A percentile compares a stretch with the other conserved stretches of the same genome.
Conservation (phyloP, 352 stramenopile genomes). For the Phytopythium oedochilum region DNA sequence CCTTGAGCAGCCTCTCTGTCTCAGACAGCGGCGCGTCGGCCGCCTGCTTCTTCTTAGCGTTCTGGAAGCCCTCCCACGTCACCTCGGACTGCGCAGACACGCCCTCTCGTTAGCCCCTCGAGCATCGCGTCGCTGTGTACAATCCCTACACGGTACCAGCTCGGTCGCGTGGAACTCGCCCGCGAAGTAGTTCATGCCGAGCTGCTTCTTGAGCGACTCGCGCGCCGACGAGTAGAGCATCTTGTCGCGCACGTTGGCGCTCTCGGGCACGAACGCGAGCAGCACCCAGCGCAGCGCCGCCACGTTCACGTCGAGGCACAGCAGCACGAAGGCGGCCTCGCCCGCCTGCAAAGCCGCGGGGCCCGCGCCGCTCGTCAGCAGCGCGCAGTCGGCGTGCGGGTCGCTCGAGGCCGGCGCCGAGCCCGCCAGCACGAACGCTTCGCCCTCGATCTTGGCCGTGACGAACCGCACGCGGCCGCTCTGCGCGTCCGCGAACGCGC, state of each 20-base stretch:
- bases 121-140: not conserved
- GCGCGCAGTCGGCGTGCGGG: constrained; percentile 33
- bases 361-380: constrained; percentile 11
- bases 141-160: constrained; percentile 17
- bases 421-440: constrained; percentile 56
- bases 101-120: not conserved
- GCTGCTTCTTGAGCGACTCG: constrained; percentile 88
- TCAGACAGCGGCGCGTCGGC: constrained; percentile 82
- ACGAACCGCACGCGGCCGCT: constrained; percentile 62
- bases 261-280: constrained; percentile 75
- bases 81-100: constrained; percentile 47
- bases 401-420: constrained; percentile 34
- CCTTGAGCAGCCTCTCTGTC: constrained; percentile 78
- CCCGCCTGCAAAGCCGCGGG: constrained; percentile 16
- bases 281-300: constrained; percentile 73
- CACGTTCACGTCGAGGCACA: constrained; percentile 72
- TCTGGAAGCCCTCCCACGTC: constrained; percentile 69
- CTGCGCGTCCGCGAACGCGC: constrained; percentile 68
- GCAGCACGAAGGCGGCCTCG: constrained; percentile 69
- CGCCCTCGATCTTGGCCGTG: constrained; percentile 54
- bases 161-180: constrained; percentile 88
- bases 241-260: constrained; percentile 78
- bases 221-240: constrained; percentile 92
- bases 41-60: constrained; percentile 62
- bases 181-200: constrained; percentile 89